Evolutionary conservation across 2,329 filamentous ascomycete species (phyloP).

Genomic region (Apiospora marii): DNA sequence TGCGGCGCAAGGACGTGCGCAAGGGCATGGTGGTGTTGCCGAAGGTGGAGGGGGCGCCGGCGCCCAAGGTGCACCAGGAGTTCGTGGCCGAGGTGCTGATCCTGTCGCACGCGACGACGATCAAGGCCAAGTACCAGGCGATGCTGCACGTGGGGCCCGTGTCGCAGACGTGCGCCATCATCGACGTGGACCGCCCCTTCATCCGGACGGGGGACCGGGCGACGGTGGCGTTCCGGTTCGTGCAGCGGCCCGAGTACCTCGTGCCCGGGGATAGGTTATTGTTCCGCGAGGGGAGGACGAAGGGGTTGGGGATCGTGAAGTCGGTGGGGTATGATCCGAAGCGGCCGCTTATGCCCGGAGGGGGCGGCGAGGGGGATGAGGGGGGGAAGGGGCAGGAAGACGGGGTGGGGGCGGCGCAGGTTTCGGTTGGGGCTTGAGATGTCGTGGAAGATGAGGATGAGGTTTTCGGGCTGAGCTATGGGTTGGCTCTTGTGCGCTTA

Average conservation of each 20-base stretch:
- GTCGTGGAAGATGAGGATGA: background rate
- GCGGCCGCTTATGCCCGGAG: slow-evolving; percentile 3
- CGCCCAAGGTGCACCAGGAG: slow-evolving; percentile 75
- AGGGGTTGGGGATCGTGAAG: slow-evolving; percentile 95
- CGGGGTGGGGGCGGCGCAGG: background rate
- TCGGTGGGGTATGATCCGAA: slow-evolving; percentile 82
- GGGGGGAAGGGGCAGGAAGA: background rate
- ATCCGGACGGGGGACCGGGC: slow-evolving; percentile 96
- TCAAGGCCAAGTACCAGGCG: slow-evolving; percentile 95
- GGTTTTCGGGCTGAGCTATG: background rate
- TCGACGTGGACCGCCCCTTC: slow-evolving; percentile 95
- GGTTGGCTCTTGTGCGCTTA: background rate
- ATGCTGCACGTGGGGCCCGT: slow-evolving; percentile 98
- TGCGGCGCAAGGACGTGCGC: slow-evolving; percentile 89
- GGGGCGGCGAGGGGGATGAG: background rate
- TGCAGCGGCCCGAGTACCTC: slow-evolving; percentile 92
- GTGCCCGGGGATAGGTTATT: slow-evolving; percentile 87
- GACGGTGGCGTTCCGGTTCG: slow-evolving; percentile 91
- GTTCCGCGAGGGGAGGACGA: slow-evolving; percentile 94
- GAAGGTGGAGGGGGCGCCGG: slow-evolving; percentile 76
- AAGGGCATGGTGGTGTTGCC: slow-evolving; percentile 98
- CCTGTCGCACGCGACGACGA: slow-evolving; percentile 93
- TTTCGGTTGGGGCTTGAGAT: background rate
- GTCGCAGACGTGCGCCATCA: slow-evolving; percentile 94
- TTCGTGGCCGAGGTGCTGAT: slow-evolving; percentile 92